phyloP scores from a whole-genome alignment of 2,329 filamentous ascomycete species.

The Pyrenophora teres region DNA sequence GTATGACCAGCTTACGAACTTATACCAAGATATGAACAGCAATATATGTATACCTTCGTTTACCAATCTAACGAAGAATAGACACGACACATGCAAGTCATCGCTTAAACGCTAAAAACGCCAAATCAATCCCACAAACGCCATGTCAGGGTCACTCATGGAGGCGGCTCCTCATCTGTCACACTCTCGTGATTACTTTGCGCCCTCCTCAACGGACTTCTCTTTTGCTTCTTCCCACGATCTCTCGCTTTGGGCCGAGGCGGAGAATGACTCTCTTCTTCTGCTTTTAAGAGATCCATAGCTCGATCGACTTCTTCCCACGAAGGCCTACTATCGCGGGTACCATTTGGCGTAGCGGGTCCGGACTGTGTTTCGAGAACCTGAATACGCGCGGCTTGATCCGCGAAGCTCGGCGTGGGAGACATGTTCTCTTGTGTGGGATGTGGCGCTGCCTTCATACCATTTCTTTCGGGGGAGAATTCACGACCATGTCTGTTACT shows the following conservation, averaged over 20 bases:
- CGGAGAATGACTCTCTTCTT: slow-evolving; percentile 23
- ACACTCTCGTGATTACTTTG: slow-evolving; percentile 37
- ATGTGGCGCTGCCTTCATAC: slow-evolving; percentile 8
- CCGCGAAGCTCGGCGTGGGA: slow-evolving; percentile 18
- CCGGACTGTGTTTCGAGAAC: slow-evolving; percentile 50
- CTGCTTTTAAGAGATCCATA: slow-evolving; percentile 39
- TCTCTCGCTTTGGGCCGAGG: slow-evolving; percentile 6
- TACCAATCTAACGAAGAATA: too few relatives aligned
- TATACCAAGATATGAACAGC: too few relatives aligned
- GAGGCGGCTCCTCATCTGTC: neutral
- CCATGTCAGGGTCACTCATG: too few relatives aligned
- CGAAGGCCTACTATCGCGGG: slow-evolving; percentile 43
- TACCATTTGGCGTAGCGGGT: slow-evolving; percentile 51
- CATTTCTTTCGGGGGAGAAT: slow-evolving; percentile 11
- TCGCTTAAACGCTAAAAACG: too few relatives aligned
- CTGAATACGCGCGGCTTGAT: slow-evolving; percentile 36
- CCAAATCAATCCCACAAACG: too few relatives aligned
- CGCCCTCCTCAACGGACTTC: slow-evolving; percentile 37
- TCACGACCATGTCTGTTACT: neutral
- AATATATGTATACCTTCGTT: too few relatives aligned
- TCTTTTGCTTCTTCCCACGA: slow-evolving; percentile 24
- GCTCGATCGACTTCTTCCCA: slow-evolving; percentile 47
- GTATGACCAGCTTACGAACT: too few relatives aligned
- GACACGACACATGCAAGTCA: too few relatives aligned
- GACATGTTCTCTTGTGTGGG: neutral